Conservation (phyloP, 1,139 yeast genomes). For the Candida sp. region DNA sequence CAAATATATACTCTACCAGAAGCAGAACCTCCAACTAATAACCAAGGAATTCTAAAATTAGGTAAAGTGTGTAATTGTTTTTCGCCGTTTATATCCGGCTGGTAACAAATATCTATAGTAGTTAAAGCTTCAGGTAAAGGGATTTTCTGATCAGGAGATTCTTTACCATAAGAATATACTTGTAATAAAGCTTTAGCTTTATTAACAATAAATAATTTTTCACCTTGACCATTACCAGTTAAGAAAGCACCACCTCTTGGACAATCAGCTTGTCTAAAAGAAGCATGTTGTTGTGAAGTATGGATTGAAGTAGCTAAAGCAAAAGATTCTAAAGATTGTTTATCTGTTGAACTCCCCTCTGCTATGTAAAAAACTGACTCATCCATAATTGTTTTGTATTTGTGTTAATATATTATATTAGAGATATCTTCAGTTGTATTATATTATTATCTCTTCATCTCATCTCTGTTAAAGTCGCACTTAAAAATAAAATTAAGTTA, state of each 20-base stretch:
- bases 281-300: conserved; percentile 45
- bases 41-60: conserved; percentile 55
- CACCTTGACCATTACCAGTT: conserved; percentile 42
- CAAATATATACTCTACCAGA: conserved; percentile 79
- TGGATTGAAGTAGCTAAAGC: conserved; percentile 51
- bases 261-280: conserved; percentile 55
- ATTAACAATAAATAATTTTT: conserved; percentile 59
- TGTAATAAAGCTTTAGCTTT: conserved; percentile 69
- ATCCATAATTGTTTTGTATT: too few relatives aligned
- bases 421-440: not conserved
- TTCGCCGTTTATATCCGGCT: conserved; percentile 15
- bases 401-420: too few relatives aligned
- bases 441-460: not conserved
- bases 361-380: conserved; percentile 57
- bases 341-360: conserved; percentile 47
- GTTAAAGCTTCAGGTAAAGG: conserved; percentile 81
- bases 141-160: conserved; percentile 76
- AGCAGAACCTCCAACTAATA: conserved; percentile 68
- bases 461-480: not conserved
- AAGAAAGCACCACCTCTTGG: conserved; percentile 42
- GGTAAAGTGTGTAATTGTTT: conserved; percentile 14
- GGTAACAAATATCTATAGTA: conserved; percentile 51
- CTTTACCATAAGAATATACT: conserved; percentile 75
- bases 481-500: not conserved
- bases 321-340: conserved; percentile 44